A percentile compares a stretch with the other conserved stretches of the same genome.
These are phyloP conservation scores for Boletus vinaceobasis DNA, from an alignment of 768 basidiomycete species.

Conservation along the genomic window DNA sequence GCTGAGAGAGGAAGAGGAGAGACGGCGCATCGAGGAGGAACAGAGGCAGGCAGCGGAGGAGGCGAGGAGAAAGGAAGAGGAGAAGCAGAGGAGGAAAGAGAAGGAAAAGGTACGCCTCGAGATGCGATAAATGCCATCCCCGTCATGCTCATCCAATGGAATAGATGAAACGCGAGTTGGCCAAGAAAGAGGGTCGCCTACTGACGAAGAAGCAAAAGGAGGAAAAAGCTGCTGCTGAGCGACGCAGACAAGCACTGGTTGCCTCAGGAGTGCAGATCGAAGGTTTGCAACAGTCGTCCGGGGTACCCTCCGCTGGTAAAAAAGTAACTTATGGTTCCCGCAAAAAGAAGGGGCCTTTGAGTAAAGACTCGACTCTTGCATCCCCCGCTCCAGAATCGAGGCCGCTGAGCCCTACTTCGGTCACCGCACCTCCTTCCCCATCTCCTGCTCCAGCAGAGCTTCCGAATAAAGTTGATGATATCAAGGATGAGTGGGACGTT, in stretches of 20 bases:
- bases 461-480: slow-evolving; percentile 23
- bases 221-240: slow-evolving; percentile 86
- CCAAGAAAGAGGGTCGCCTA: slow-evolving; percentile 90
- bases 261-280: slow-evolving; percentile 89
- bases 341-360: slow-evolving; percentile 67
- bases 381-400: slow-evolving; percentile 55
- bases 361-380: slow-evolving; percentile 35
- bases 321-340: slow-evolving; percentile 81
- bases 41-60: slow-evolving; percentile 77
- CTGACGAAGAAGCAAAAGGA: slow-evolving; percentile 98
- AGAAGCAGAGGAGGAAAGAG: slow-evolving; percentile 80
- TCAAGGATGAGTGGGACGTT: slow-evolving; percentile 56
- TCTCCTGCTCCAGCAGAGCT: slow-evolving; percentile 29
- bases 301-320: slow-evolving; percentile 45
- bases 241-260: slow-evolving; percentile 85
- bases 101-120: slow-evolving; percentile 67
- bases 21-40: slow-evolving; percentile 83
- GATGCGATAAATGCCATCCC: background rate
- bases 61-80: slow-evolving; percentile 72
- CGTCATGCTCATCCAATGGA: background rate
- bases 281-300: slow-evolving; percentile 66
- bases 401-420: slow-evolving; percentile 40
- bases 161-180: slow-evolving; percentile 83
- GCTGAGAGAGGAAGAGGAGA: slow-evolving; percentile 71
- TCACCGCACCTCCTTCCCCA: slow-evolving; percentile 23